Evolutionary conservation across 257 asterid genomes (phyloP).

Genomic region (Solanum ahanhuiri): DNA sequence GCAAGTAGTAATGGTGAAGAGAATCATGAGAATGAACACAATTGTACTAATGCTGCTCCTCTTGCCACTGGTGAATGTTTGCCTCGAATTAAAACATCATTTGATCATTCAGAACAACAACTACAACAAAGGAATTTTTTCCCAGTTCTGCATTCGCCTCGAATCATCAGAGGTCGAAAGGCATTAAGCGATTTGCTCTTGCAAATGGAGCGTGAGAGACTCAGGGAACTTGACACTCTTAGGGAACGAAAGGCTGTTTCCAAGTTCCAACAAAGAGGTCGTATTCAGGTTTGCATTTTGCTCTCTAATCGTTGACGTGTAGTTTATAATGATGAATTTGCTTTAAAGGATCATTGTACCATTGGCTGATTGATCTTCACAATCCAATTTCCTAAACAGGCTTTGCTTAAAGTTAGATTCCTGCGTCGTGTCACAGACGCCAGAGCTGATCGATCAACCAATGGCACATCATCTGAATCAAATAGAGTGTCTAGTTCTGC

Average conservation of each 20-base stretch:
- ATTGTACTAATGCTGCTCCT: background rate
- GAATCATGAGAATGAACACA: background rate
- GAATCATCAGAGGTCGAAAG: conserved; percentile 6
- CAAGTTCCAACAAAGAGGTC: conserved; percentile 10
- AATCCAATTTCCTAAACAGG: background rate
- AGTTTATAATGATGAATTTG: background rate
- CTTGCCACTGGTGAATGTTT: background rate
- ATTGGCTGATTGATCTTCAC: background rate
- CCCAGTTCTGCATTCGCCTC: background rate
- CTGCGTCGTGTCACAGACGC: background rate
- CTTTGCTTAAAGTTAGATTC: conserved; percentile 4
- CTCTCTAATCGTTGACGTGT: background rate
- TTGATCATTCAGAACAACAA: background rate
- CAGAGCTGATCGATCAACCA: conserved; percentile 16
- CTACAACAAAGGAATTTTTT: background rate
- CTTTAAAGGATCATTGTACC: background rate
- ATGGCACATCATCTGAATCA: conserved; percentile 16
- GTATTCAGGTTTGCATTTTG: conserved; percentile 1
- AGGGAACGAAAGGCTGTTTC: conserved; percentile 5
- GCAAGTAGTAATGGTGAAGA: conserved; percentile 1
- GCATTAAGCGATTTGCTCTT: conserved; percentile 4
- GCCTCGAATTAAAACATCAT: background rate
- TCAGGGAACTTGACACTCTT: background rate
- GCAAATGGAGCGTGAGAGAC: conserved; percentile 12
- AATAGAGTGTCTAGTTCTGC: conserved; percentile 20